Evolutionary conservation across 768 basidiomycete species (phyloP).

Genomic region (Boletus bicolor): DNA sequence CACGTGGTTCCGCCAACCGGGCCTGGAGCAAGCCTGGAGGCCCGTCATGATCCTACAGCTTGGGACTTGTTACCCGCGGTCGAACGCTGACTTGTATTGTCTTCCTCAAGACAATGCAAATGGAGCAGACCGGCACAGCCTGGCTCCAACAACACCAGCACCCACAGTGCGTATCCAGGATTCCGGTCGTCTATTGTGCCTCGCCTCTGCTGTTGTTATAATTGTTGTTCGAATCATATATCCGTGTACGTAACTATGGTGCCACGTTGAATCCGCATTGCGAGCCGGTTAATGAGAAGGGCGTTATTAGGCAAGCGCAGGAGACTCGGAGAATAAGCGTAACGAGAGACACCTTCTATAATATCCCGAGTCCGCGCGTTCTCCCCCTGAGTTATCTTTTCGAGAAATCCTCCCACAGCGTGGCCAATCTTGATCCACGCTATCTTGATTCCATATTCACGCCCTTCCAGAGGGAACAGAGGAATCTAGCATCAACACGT

Average conservation of each 20-base stretch:
- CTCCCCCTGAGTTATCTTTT: constrained; percentile 18
- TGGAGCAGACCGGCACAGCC: not conserved
- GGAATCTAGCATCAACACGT: constrained; percentile 32
- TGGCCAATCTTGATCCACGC: constrained; percentile 32
- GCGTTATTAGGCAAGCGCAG: not conserved
- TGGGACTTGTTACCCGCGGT: constrained; percentile 3
- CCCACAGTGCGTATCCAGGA: constrained; percentile 18
- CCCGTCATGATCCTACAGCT: constrained; percentile 25
- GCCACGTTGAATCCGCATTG: constrained; percentile 27
- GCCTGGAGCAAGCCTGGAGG: constrained; percentile 5
- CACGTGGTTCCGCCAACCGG: constrained; percentile 19
- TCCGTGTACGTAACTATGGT: constrained; percentile 24
- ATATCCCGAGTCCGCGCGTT: constrained; percentile 13
- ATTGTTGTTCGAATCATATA: constrained; percentile 8
- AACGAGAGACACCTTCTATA: constrained; percentile 6
- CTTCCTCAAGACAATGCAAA: constrained; percentile 4
- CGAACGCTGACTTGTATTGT: constrained; percentile 10
- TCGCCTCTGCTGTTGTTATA: not conserved
- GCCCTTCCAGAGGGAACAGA: constrained; percentile 22
- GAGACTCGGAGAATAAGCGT: not conserved
- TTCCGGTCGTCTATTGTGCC: constrained; percentile 9
- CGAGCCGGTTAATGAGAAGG: constrained; percentile 1
- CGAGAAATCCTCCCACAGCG: constrained; percentile 15
- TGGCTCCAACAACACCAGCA: not conserved
- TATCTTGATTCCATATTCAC: constrained; percentile 27